phyloP scores from a whole-genome alignment of 306 rosid species.

The Cicer cuneatum region DNA sequence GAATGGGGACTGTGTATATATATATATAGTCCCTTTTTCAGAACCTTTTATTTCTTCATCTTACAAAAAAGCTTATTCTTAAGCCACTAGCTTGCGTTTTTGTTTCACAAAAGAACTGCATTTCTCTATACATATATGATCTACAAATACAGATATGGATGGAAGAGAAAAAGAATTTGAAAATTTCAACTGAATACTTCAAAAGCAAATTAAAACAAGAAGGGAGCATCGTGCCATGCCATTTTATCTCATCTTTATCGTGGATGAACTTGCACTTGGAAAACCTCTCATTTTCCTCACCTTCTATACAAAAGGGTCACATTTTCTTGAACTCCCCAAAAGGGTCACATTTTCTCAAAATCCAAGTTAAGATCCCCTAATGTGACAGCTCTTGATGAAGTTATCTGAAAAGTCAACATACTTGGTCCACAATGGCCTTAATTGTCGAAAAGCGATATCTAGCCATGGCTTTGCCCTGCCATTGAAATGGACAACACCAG shows the following conservation, averaged over 20 bases:
- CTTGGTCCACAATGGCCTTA: conserved; percentile 83
- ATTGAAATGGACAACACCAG: conserved; percentile 90
- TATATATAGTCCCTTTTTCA: conserved; percentile 2
- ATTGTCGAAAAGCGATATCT: conserved; percentile 82
- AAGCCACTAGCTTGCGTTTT: conserved; percentile 1
- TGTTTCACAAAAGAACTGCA: conserved; percentile 32
- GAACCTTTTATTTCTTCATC: conserved; percentile 5
- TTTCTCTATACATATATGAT: conserved; percentile 41
- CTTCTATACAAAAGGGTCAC: conserved; percentile 46
- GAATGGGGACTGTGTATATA: conserved; percentile 11
- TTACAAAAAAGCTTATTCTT: conserved; percentile 23
- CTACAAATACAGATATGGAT: conserved; percentile 34
- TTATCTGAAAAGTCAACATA: conserved; percentile 81
- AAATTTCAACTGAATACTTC: conserved; percentile 43
- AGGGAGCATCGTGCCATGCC: conserved; percentile 44
- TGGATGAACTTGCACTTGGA: conserved; percentile 41
- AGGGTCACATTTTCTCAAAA: conserved; percentile 43
- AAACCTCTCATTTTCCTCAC: conserved; percentile 53
- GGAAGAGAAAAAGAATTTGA: conserved; percentile 46
- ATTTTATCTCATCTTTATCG: conserved; percentile 43
- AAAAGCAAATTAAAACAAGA: conserved; percentile 31
- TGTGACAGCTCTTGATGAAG: conserved; percentile 86
- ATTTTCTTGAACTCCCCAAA: conserved; percentile 49
- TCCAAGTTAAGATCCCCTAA: conserved; percentile 62
- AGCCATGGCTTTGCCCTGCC: conserved; percentile 99